Evolutionary conservation across 1,139 yeast species (phyloP), one percentile per base, ranked within the genome.

Genomic region (Blastobotrys raffinosifermentans): DNA sequence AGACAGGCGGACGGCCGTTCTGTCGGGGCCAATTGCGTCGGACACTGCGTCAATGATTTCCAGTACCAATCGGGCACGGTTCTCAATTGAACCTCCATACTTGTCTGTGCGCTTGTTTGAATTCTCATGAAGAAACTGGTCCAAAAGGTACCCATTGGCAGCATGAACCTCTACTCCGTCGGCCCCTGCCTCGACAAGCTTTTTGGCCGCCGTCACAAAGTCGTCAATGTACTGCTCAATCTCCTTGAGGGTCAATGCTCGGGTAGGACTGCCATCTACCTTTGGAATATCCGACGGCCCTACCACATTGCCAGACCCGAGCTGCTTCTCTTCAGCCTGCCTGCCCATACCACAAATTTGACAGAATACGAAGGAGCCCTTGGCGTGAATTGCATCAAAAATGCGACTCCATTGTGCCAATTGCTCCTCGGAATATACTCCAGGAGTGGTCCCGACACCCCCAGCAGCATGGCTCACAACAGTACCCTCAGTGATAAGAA

Each of bases 41-140:
- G 59, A 53, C 7, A 74, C 49, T 8, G 70, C 72, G 45, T 77
- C 81, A 32, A 78, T 59, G 27, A 77, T 63, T 49, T 77, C 80
- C 36, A 79, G 60, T 8, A 67, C 48, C 46, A 79, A 69, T 43
- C 82, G 63, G n/a, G 79, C 68, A 44, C 85, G 67, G 60, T 79
- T 80, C 53, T 77, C 84, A 48, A 78, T 67, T n/a, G 73, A 63
- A 2, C 86, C 83, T 46, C 85, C 86, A 54, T 78, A 80, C 54
- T 74, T 66, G 51, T 79, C 86, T n/a, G 80, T 75, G 55, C 87
- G 71, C 44, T 66, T 53, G 62, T 81, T 81, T 30, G 75, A 57
- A 29, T 57, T 50, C 22, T 64, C 67, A 42, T 69, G 70, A 33
- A 78, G 53, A 51, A 81, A 80, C 41, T 47, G 49, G 40, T 50